These are phyloP conservation scores for Apiospora arundinis DNA, from an alignment of 2,329 filamentous ascomycete genomes.

Conservation along the genomic window DNA sequence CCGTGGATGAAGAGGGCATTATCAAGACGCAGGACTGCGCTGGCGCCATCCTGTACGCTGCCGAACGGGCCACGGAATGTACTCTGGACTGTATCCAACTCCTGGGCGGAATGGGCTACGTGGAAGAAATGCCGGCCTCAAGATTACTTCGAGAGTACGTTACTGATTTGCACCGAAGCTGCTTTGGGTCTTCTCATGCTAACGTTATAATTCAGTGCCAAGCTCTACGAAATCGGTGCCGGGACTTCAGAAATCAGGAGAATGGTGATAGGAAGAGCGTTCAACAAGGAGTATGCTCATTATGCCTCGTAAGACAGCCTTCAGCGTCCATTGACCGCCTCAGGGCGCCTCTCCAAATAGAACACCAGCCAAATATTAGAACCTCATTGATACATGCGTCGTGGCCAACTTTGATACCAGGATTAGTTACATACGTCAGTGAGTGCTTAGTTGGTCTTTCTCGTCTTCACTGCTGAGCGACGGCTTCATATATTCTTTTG, in stretches of 20 bases:
- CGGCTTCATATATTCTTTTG: too few species aligned
- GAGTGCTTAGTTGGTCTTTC: not conserved
- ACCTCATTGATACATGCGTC: not conserved
- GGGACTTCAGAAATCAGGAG: conserved; percentile 92
- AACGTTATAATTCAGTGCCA: conserved; percentile 52
- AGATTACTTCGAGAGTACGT: conserved; percentile 75
- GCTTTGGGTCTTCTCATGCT: not conserved
- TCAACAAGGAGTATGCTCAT: conserved; percentile 81
- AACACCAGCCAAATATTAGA: not conserved
- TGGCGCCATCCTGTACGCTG: conserved; percentile 90
- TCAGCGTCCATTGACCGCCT: not conserved
- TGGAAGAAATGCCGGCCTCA: conserved; percentile 93
- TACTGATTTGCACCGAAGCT: too few species aligned
- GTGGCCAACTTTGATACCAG: not conserved
- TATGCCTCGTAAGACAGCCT: conserved; percentile 30
- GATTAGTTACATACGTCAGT: not conserved
- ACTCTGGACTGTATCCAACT: conserved; percentile 89
- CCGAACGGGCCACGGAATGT: conserved; percentile 87
- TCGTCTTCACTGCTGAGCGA: not conserved
- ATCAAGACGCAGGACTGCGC: conserved; percentile 92
- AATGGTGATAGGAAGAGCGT: conserved; percentile 92
- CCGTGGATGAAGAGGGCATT: conserved; percentile 76
- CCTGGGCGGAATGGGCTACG: conserved; percentile 93
- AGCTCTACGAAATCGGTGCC: conserved; percentile 94
- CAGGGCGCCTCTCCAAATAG: not conserved